Conservation (phyloP, 495 filamentous ascomycete species). For the Aspergillus mulundensis region DNA sequence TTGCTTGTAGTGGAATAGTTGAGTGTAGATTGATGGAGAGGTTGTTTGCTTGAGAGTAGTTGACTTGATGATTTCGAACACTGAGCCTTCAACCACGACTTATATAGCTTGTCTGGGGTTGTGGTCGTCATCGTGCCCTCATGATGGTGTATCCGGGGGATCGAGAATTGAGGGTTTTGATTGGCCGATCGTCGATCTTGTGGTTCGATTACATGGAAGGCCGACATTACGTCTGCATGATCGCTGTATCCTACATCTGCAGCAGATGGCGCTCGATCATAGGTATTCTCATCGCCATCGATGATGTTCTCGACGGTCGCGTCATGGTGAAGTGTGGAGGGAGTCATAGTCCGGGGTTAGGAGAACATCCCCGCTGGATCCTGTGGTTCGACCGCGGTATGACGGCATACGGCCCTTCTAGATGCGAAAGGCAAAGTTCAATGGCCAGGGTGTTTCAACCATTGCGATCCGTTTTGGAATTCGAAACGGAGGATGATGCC, state of each 20-base stretch:
- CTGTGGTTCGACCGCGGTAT: no score
- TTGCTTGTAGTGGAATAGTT: neutral
- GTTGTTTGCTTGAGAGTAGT: no score
- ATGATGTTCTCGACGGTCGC: neutral
- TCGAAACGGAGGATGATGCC: no score
- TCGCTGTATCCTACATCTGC: neutral
- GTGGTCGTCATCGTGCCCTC: conserved; percentile 5
- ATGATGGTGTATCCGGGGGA: conserved; percentile 3
- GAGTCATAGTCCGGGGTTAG: neutral
- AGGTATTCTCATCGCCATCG: neutral
- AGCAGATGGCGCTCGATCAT: neutral
- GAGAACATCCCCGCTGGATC: no score
- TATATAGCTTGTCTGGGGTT: neutral
- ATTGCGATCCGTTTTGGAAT: no score
- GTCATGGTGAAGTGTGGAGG: neutral
- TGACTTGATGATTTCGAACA: neutral
- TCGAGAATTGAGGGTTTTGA: neutral
- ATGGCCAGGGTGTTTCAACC: no score
- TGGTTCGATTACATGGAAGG: neutral
- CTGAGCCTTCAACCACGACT: neutral
- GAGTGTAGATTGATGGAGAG: neutral
- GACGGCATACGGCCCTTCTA: no score
- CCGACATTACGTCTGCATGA: neutral
- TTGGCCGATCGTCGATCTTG: conserved; percentile 2
- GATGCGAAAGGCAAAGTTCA: no score